These are phyloP conservation scores for Ascochyta lentis DNA, from an alignment of 2,329 filamentous ascomycete genomes.

Conservation along the genomic window DNA sequence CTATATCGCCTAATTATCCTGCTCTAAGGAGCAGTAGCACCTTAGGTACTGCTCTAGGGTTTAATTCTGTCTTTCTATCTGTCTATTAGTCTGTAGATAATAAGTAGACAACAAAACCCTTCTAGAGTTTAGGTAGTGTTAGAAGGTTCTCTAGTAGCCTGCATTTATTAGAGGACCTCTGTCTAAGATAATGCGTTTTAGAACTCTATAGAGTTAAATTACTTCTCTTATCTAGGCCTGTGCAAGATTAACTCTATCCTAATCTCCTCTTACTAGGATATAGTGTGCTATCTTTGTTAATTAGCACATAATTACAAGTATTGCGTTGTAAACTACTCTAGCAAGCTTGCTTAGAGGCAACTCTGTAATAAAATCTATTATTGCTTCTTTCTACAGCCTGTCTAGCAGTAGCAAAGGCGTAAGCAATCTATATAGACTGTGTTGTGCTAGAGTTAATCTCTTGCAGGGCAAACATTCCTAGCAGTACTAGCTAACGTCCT, in stretches of 20 bases:
- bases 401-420: not conserved
- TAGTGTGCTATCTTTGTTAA: not conserved
- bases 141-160: not conserved
- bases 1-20: not conserved
- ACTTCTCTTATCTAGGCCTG: not conserved
- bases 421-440: not conserved
- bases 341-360: not conserved
- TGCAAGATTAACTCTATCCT: not conserved
- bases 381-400: not conserved
- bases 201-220: not conserved
- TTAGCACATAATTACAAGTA: not conserved
- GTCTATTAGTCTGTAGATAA: not conserved
- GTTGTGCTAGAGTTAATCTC: not conserved
- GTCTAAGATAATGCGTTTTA: not conserved
- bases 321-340: not conserved
- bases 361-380: not conserved
- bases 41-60: not conserved
- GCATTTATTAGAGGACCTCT: not conserved
- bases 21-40: not conserved
- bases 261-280: not conserved
- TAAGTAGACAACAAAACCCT: not conserved
- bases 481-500: not conserved
- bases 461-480: not conserved
- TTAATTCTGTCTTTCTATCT: not conserved
- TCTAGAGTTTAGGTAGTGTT: not conserved